Conservation (phyloP, 305 asterid genomes). For the Lippia alba region DNA sequence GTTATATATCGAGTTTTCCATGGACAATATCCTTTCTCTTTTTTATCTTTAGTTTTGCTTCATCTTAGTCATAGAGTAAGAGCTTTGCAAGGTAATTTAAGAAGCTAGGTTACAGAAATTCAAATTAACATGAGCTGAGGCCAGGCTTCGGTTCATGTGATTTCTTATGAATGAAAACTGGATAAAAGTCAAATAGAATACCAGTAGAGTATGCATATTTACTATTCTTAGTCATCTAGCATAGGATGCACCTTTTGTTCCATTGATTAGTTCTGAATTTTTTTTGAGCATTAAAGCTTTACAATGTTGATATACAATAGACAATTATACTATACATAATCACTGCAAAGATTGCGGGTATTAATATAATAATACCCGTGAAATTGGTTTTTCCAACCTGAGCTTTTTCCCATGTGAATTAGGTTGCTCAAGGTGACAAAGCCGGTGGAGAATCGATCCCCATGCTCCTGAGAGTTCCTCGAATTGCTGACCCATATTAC, state of each 20-base stretch:
- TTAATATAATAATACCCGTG: background rate
- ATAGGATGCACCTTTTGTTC: too few relatives aligned
- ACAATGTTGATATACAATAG: too few relatives aligned
- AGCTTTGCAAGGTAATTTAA: conserved; percentile 1
- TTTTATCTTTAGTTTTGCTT: background rate
- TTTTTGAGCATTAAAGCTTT: too few relatives aligned
- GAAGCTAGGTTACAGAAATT: conserved; percentile 1
- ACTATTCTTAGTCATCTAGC: background rate
- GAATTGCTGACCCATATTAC: conserved; percentile 85
- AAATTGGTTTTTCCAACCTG: conserved; percentile 12
- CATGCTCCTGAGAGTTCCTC: conserved; percentile 96
- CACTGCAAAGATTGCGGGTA: too few relatives aligned
- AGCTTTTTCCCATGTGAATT: conserved; percentile 23
- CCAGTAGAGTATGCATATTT: background rate
- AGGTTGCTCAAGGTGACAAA: conserved; percentile 95
- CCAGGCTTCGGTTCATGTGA: background rate
- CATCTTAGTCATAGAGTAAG: background rate
- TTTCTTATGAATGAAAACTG: conserved; percentile 16
- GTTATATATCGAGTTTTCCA: background rate
- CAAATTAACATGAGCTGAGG: conserved; percentile 3
- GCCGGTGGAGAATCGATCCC: conserved; percentile 97
- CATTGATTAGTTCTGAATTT: too few relatives aligned
- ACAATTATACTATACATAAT: too few relatives aligned
- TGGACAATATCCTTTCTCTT: background rate
- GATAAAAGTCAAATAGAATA: background rate